Evolutionary conservation across 371 early-diverging fungal genomes (phyloP).

Genomic region (Lichtheimia ornata): DNA sequence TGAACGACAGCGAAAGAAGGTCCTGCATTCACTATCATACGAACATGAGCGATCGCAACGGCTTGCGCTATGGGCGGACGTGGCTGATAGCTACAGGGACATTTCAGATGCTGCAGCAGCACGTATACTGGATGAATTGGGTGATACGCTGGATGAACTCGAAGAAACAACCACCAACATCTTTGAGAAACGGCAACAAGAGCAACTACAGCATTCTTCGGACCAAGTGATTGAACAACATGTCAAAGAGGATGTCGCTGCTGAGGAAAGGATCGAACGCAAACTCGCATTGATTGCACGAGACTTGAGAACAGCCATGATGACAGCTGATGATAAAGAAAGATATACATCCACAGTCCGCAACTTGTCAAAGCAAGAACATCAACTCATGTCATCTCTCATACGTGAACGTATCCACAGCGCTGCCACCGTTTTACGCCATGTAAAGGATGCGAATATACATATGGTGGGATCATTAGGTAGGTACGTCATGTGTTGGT

Average conservation of each 20-base stretch:
- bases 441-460: constrained; percentile 28
- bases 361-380: constrained; percentile 28
- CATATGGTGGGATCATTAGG: constrained; percentile 32
- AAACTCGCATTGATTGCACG: constrained; percentile 24
- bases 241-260: constrained; percentile 3
- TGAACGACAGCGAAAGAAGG: constrained; percentile 30
- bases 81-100: constrained; percentile 15
- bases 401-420: constrained; percentile 11
- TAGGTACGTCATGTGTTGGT: constrained; percentile 25
- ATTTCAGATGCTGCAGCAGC: constrained; percentile 13
- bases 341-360: constrained; percentile 42
- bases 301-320: constrained; percentile 20
- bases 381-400: constrained; percentile 15
- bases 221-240: background rate
- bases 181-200: background rate
- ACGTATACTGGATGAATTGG: constrained; percentile 19
- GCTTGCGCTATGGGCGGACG: constrained; percentile 32
- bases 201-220: background rate
- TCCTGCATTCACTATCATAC: constrained; percentile 26
- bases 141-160: constrained; percentile 18
- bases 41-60: constrained; percentile 34
- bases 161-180: constrained; percentile 1
- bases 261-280: constrained; percentile 15
- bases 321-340: constrained; percentile 21
- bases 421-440: constrained; percentile 16